Evolutionary conservation across 139 green algal genomes (phyloP), one percentile per base, ranked within the genome.

Genomic region (Pleodorina starrii): DNA sequence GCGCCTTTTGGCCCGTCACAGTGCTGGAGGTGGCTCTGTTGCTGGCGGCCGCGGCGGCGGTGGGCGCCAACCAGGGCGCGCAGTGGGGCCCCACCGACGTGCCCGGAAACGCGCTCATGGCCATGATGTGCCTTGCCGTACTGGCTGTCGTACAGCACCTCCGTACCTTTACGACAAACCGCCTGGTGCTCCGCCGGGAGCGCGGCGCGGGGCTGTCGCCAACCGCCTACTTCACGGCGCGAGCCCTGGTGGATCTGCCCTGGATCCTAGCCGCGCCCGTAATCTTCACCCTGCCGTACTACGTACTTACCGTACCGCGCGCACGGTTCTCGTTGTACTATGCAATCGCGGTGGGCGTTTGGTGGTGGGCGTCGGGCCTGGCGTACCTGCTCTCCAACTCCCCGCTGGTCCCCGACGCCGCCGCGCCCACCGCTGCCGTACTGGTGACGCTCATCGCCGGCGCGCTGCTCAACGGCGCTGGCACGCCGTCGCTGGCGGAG

Each of bases 401-500:
- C 0, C 79, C 88, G 16, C 10, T 86, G 11, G 17, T 94, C 48
- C 91, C 91, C 1, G 78, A 32, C n/a, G 9, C 66, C n/a, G 75
- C 84, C 1, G 88, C 86, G 29, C 88, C 91, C 0, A 90, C 90
- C 32, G 81, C 74, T 1, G 89, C 85, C 3, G 91, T 94, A 25
- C 91, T 94, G 0, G 29, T 90, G 0, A 75, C 91, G 48, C 85
- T 94, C 60, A 92, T 92, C 63, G 17, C 84, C 14, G 91, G 91
- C 0, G 91, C 89, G 1, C 92, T 94, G 51, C 32, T 94, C n/a
- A 80, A 91, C 68, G 91, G 91, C 60, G 38, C 78, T 3, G 25
- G 12, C 19, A 71, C 42, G 25, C 91, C 91, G 1, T 83, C 88
- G 0, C 0, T 94, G 0, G 88, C 88, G 0, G 11, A 6, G 16